Percentiles rank a stretch among this genome's conserved stretches.
phyloP scores from a whole-genome alignment of 306 rosid genomes.

The Begonia loranthoides region DNA sequence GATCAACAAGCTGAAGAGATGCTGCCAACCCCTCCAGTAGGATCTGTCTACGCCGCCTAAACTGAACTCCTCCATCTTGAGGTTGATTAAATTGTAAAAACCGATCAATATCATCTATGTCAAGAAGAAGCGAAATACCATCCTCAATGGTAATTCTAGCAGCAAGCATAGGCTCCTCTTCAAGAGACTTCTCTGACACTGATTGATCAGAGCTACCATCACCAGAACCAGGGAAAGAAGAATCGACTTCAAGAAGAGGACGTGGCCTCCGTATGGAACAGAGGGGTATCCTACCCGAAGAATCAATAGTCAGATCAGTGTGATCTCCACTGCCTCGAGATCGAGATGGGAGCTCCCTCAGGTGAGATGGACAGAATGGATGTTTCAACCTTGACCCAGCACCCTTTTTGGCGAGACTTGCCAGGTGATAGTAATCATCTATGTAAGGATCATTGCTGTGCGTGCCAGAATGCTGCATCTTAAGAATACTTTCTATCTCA shows the following conservation, averaged over 20 bases:
- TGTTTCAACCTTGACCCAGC: conserved; percentile 70
- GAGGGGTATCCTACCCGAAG: conserved; percentile 94
- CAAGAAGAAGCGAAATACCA: conserved; percentile 87
- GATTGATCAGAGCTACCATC: conserved; percentile 48
- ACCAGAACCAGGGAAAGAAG: conserved; percentile 42
- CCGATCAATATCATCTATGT: conserved; percentile 92
- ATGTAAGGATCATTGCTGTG: conserved; percentile 97
- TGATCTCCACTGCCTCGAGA: conserved; percentile 73
- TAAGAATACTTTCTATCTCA: conserved; percentile 75
- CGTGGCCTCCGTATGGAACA: conserved; percentile 98
- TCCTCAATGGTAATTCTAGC: conserved; percentile 87
- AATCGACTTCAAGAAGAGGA: conserved; percentile 93
- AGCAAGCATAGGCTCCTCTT: conserved; percentile 92
- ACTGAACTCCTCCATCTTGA: conserved; percentile 63
- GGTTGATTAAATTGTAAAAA: conserved; percentile 76
- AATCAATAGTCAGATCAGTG: conserved; percentile 96
- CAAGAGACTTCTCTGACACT: conserved; percentile 77
- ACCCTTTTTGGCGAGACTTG: conserved; percentile 69
- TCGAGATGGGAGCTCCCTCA: conserved; percentile 72
- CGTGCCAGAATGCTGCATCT: conserved; percentile 89
- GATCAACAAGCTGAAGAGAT: conserved; percentile 83
- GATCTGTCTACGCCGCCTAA: conserved; percentile 50
- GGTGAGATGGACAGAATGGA: conserved; percentile 77
- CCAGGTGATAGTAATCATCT: conserved; percentile 93
- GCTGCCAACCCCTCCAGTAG: conserved; percentile 71